Percentiles rank a stretch among this genome's conserved stretches.
phyloP scores from a whole-genome alignment of 257 asterid species.

The Dorcoceras hygrometricum region DNA sequence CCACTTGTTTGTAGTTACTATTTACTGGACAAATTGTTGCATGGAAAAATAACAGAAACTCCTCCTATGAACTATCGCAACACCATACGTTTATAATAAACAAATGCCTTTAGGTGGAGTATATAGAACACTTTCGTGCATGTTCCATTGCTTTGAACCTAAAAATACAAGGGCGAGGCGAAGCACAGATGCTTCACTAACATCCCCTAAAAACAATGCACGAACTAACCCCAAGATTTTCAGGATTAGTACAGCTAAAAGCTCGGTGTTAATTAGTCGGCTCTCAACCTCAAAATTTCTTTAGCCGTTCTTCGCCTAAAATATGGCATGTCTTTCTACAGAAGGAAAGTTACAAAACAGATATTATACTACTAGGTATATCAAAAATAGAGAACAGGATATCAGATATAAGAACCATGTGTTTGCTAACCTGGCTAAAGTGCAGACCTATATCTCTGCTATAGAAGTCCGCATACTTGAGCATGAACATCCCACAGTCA shows the following conservation, averaged over 20 bases:
- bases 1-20: not conserved
- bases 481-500: slow-evolving; percentile 80
- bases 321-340: slow-evolving; percentile 61
- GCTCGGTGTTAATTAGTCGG: slow-evolving; percentile 36
- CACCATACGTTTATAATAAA: not conserved
- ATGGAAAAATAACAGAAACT: not conserved
- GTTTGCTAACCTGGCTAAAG: slow-evolving; percentile 51
- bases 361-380: not conserved
- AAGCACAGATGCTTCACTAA: not conserved
- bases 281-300: slow-evolving; percentile 61
- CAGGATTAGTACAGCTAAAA: not conserved
- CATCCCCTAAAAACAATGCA: not conserved
- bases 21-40: not conserved
- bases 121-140: not conserved
- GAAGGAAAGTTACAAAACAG: not conserved
- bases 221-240: not conserved
- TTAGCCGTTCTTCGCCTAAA: slow-evolving; percentile 58
- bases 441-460: slow-evolving; percentile 60
- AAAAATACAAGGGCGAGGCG: not conserved
- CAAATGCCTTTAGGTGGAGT: not conserved
- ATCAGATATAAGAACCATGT: not conserved
- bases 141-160: not conserved
- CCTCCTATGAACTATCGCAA: not conserved
- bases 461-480: slow-evolving; percentile 68
- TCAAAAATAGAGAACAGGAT: not conserved